A percentile compares a stretch with the other conserved stretches of the same genome.
Evolutionary conservation across 768 basidiomycete species (phyloP).

Genomic region (Fomitopsis pulvina): DNA sequence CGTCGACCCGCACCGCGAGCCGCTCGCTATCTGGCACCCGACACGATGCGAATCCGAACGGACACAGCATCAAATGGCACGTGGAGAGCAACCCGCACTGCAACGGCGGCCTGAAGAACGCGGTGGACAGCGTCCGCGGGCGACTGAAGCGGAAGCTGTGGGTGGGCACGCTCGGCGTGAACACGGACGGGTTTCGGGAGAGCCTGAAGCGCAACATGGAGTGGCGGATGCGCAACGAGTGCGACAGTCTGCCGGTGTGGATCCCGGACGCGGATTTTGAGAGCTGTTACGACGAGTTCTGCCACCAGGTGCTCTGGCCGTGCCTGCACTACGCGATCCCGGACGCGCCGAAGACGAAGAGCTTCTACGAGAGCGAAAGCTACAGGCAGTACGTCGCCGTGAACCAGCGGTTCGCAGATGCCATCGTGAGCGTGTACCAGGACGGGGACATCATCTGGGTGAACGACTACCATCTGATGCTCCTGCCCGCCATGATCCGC

Average conservation of each 20-base stretch:
- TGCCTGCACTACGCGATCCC: constrained; percentile 83
- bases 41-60: constrained; percentile 39
- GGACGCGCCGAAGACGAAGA: constrained; percentile 79
- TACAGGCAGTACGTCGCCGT: constrained; percentile 86
- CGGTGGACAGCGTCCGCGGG: constrained; percentile 54
- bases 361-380: constrained; percentile 69
- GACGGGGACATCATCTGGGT: constrained; percentile 91
- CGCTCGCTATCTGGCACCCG: constrained; percentile 21
- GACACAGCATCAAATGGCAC: constrained; percentile 32
- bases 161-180: constrained; percentile 71
- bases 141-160: constrained; percentile 46
- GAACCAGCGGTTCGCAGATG: constrained; percentile 85
- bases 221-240: constrained; percentile 33
- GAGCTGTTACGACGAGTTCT: constrained; percentile 80
- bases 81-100: constrained; percentile 62
- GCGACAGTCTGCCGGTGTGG: constrained; percentile 58
- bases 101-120: constrained; percentile 83
- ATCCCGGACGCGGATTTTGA: constrained; percentile 76
- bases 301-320: constrained; percentile 82
- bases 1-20: constrained; percentile 10
- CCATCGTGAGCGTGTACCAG: constrained; percentile 71
- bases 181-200: constrained; percentile 59
- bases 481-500: constrained; percentile 83
- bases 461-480: constrained; percentile 96
- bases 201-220: constrained; percentile 53